Base-by-base conservation (phyloP, 2,329 filamentous ascomycete genomes). In the Didymella exigua region DNA sequence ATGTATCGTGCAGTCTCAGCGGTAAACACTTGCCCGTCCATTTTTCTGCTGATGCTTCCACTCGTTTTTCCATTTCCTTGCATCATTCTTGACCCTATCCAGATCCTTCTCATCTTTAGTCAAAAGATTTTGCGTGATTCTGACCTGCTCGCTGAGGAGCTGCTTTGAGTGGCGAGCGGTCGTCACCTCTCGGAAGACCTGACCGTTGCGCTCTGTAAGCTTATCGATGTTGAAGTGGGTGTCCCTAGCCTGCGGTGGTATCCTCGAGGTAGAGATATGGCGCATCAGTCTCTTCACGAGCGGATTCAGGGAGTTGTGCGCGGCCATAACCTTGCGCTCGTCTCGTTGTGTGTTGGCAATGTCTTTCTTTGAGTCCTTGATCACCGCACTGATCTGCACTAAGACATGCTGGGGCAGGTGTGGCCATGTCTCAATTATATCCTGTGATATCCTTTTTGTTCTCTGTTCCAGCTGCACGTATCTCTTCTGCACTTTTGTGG, bases 151-250 rank as follows among this genome's bases (percentile, higher is more conserved):
- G 49, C 76, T 76, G 27, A 91, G 77, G 40, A 90, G 74, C 59
- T 83, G 81, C 21, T 89, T 82, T 4, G 84, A 81, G 72, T 90
- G 87, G 36, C 86, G 74, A 18, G 83, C 76, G 1, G 87, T 85
- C 14, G 84, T 86, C 5, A 90, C 61, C 34, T 81, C 72, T 83
- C 81, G 55, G 76, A 76, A 67, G 33, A 71, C 49, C 24, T 71
- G 59, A 26, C 70, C 68, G 58, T 84, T 84, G n/a, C 81, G 82
- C 63, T 86, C 83, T 8, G 88, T 76, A 13, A 87, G 82, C 62
- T 80, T 83, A 68, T 90, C 87, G 59, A 87, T 87, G 65, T 89
- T 82, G 41, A 91, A 83, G 44, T 84, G 79, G 14, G 79, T 77
- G 7, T 76, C 79, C 47, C 73, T 74, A 36, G 75, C 74, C 2